Evolutionary conservation across 202 grass and related monocot genomes (phyloP), one percentile per base, ranked within the genome.

Genomic region (Eragrostis tef): DNA sequence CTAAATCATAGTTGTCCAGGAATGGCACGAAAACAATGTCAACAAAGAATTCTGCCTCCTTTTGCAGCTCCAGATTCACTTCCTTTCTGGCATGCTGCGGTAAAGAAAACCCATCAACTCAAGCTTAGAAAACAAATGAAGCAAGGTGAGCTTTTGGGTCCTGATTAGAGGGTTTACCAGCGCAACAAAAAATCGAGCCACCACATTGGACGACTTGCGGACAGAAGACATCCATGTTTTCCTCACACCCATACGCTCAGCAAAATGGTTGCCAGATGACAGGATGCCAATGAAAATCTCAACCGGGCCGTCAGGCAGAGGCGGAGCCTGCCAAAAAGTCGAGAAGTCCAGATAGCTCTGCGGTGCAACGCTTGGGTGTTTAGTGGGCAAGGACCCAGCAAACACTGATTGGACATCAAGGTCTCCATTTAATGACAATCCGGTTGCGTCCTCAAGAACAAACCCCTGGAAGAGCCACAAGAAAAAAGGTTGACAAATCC

Each of bases 231-330:
- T 93, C 93, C 93, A 97, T 59, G 93, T 93, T 85, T 89, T 97
- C 78, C 90, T 97, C 21, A 97, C 86, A 12, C 83, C 88, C 90
- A 91, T 97, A 44, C 86, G 86, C 78, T 93, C 86, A 31, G 88
- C 88, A 87, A 93, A 97, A 85, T 97, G 90, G 21, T 97, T 97
- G 62, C 81, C 86, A n/a, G 90, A 87, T 42, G 93, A 97, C 71
- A 97, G 81, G 64, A 91, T 91, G 22, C 93, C 93, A 13, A 97
- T 75, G 59, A 97, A 97, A 87, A 93, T 77, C 47, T 93, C 93
- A 69, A 90, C 86, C 13, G 86, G 88, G 43, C 83, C 80, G 26
- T 83, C 78, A 66, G 86, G 78, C n/a, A 97, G 72, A 34, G 82
- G 88, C 36, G 81, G 84, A 22, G 84, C 81, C 60, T 93, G 82